Percentiles rank a stretch among this genome's conserved stretches.
Evolutionary conservation across 768 basidiomycete genomes (phyloP).

Genomic region (Lentinula guzmanii): DNA sequence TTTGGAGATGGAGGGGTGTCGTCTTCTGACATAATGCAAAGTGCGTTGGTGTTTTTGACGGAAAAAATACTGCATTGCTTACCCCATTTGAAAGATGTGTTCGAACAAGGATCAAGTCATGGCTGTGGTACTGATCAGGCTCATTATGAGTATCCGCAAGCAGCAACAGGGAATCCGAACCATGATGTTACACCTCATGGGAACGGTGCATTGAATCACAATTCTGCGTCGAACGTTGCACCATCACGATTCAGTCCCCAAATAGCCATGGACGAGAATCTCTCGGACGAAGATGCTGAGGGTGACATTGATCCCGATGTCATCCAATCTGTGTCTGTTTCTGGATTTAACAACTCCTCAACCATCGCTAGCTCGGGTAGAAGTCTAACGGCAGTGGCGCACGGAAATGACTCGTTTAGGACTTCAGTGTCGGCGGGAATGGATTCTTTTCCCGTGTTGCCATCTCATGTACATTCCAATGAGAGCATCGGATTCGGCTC

Average conservation of each 20-base stretch:
- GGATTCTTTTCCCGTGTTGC: background rate
- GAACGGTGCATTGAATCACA: background rate
- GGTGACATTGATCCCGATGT: conserved; percentile 7
- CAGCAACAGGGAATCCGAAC: background rate
- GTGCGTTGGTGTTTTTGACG: background rate
- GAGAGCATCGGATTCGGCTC: background rate
- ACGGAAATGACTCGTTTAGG: background rate
- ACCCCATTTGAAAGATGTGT: background rate
- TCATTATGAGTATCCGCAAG: background rate
- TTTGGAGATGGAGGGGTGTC: background rate
- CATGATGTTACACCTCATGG: background rate
- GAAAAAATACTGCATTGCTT: background rate
- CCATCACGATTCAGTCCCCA: background rate
- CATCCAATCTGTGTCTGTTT: background rate
- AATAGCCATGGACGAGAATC: conserved; percentile 3
- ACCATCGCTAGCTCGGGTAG: background rate
- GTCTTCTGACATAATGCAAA: background rate
- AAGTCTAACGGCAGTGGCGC: background rate
- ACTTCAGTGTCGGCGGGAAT: background rate
- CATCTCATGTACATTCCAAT: background rate
- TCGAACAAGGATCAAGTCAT: background rate
- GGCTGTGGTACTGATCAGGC: background rate
- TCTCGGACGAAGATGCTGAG: conserved; percentile 7
- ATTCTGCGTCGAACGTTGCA: background rate
- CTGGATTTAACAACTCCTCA: background rate